phyloP scores from a whole-genome alignment of 257 asterid species.

The Echium plantagineum region DNA sequence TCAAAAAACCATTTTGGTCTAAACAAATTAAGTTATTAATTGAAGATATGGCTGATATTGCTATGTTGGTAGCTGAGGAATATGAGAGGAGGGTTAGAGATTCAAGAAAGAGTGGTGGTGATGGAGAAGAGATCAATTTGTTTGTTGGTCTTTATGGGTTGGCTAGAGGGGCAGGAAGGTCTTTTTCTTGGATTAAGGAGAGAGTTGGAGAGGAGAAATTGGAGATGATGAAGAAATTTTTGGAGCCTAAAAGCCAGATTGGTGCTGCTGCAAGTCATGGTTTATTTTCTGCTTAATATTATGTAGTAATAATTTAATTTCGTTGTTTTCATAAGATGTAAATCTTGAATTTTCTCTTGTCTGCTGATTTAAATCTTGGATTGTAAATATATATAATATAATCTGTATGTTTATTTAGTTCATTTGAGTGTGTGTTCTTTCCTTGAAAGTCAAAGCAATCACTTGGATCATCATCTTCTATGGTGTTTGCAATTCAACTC shows the following conservation, averaged over 20 bases:
- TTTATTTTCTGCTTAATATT: slow-evolving; percentile 46
- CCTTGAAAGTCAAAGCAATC: too few relatives aligned
- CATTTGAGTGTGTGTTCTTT: too few relatives aligned
- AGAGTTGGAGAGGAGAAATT: slow-evolving; percentile 7
- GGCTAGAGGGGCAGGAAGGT: slow-evolving; percentile 10
- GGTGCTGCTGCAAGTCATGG: slow-evolving; percentile 45
- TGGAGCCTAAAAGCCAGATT: slow-evolving; percentile 31
- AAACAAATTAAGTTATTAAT: slow-evolving; percentile 7
- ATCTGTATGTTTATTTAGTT: neutral
- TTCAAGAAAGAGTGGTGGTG: slow-evolving; percentile 37
- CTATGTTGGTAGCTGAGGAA: slow-evolving; percentile 80
- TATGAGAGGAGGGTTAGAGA: slow-evolving; percentile 60
- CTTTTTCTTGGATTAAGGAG: slow-evolving; percentile 27
- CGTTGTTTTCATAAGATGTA: neutral
- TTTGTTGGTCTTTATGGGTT: slow-evolving; percentile 27
- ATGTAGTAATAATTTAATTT: too few relatives aligned
- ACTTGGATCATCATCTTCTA: too few relatives aligned
- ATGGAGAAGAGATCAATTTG: slow-evolving; percentile 34
- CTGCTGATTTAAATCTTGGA: neutral
- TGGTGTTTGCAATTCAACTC: too few relatives aligned
- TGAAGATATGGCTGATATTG: slow-evolving; percentile 58
- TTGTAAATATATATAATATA: neutral
- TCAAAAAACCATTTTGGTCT: too few relatives aligned
- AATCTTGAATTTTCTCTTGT: neutral
- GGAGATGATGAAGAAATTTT: slow-evolving; percentile 6